phyloP scores from a whole-genome alignment of 305 asterid species.

The Fraxinus platypoda region DNA sequence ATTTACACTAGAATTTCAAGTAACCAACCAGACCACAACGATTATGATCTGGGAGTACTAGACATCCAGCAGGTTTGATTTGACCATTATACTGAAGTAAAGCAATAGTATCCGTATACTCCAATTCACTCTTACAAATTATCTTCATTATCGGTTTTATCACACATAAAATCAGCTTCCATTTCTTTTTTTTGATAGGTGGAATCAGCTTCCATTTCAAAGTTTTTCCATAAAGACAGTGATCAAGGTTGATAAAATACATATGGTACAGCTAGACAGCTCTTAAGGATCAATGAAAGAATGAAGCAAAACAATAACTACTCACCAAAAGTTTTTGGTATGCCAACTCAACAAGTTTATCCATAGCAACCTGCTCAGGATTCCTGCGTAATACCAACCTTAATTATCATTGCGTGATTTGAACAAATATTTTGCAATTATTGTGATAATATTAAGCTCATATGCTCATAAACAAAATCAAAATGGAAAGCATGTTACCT shows the following conservation, averaged over 20 bases:
- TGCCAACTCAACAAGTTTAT: constrained; percentile 74
- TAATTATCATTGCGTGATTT: constrained; percentile 17
- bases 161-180: not conserved
- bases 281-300: not conserved
- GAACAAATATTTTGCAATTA: constrained; percentile 6
- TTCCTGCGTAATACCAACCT: constrained; percentile 46
- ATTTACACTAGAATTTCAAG: not conserved
- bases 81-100: not conserved
- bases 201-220: not conserved
- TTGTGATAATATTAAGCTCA: constrained; percentile 7
- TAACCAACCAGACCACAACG: not conserved
- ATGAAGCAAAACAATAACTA: constrained; percentile 20
- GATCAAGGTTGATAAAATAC: not conserved
- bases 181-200: too few species aligned
- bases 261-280: constrained; percentile 1
- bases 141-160: not conserved
- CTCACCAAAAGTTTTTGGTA: constrained; percentile 84
- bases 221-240: not conserved
- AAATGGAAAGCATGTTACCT: constrained; percentile 41
- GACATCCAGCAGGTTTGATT: not conserved
- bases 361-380: constrained; percentile 85
- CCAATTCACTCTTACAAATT: not conserved
- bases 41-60: not conserved
- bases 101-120: not conserved
- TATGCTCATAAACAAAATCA: constrained; percentile 14